Evolutionary conservation across 257 asterid genomes (phyloP).

Genomic region (Coffea eugenioides): DNA sequence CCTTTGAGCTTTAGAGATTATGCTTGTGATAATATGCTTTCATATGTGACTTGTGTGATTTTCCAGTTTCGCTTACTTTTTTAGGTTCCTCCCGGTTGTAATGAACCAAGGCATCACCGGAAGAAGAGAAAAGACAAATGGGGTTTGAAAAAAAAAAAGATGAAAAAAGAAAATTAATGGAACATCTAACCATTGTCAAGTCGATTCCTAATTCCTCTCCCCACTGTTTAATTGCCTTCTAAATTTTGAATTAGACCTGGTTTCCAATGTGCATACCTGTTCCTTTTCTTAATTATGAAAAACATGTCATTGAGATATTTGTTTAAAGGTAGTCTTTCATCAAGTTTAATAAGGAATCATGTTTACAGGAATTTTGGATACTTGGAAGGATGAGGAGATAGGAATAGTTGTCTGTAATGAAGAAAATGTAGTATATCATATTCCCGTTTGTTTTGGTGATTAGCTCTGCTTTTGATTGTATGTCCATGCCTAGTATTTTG

Average conservation of each 20-base stretch:
- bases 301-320: too few relatives aligned
- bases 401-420: background rate
- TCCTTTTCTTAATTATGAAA: background rate
- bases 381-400: too few relatives aligned
- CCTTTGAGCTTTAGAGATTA: background rate
- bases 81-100: background rate
- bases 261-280: background rate
- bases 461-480: background rate
- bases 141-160: background rate
- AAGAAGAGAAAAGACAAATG: background rate
- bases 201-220: background rate
- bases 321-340: background rate
- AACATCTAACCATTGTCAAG: background rate
- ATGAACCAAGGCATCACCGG: background rate
- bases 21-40: background rate
- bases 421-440: background rate
- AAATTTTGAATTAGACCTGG: background rate
- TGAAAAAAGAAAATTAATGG: background rate
- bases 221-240: background rate
- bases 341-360: background rate
- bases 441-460: slow-evolving; percentile 1
- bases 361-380: background rate
- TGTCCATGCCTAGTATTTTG: background rate
- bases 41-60: background rate
- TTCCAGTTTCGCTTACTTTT: background rate